Base-by-base conservation (phyloP, 345 rosid species). In the Geranium rotundifolium region DNA sequence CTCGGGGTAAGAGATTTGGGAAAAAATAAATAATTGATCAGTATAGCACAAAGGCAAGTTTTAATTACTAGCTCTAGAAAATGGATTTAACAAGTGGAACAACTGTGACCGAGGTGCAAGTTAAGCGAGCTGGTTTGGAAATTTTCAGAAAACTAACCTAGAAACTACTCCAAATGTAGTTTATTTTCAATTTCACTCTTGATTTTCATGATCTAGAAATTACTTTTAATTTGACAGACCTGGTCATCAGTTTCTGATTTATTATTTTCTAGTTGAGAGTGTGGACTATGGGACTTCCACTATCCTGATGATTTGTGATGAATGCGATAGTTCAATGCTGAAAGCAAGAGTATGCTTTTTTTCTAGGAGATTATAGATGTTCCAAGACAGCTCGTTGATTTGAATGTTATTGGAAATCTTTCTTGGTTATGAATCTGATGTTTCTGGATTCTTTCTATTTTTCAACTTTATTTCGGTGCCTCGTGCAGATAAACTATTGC, bases 401-500 rank as follows among this genome's bases (percentile, higher is more conserved):
- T 12, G 15, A 46, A 9, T 46, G 52, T 10, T 46, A 9, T 9
- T 10, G 52, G 15, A 9, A 46, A 46, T 46, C 52, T 46, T 46
- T 7, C 52, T 46, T 46, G 6, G 4, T 3, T 46, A n/a, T 49
- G 29, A 46, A 29, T 5, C 49, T 49, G 67, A 17, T 23, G 17
- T 5, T 7, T 10, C 27, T 58, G 18, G 41, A 3, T 52, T 13
- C 19, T 1, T 15, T 41, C 15, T 4, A 46, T 31, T 17, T 65
- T 41, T 46, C 39, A 31, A 9, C 52, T 31, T 27, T 17, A 56
- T 15, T 17, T 20, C 23, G 31, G 63, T 66, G 60, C 31, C 41
- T 50, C 37, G 7, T 70, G 75, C 86, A 93, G 97, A 93, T 66
- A 76, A 77, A 76, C 83, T 93, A 61, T 76, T 92, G 84, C 81